Evolutionary conservation across 805 yeast genomes (phyloP), one percentile per base, ranked within the genome.

Genomic region (Lachancea thermotolerans): DNA sequence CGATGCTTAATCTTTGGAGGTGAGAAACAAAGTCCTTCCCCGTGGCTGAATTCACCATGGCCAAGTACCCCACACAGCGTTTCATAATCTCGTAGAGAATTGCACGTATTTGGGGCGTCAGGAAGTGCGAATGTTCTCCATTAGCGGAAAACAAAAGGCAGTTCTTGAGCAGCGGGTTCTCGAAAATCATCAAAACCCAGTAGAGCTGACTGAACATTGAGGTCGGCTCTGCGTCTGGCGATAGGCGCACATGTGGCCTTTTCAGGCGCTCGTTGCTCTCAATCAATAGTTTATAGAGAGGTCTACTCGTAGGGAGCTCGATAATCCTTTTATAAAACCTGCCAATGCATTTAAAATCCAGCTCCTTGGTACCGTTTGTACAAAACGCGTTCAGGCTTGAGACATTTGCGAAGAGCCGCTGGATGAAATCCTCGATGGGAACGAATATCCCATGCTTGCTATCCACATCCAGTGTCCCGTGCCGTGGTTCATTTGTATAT

Each of bases 61-160:
- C 72, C 41, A 89, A 54, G 7, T 82, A 67, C 0, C 96, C 96
- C 32, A 87, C 66, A 2, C 78, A 66, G 34, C 89, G 70, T 57
- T 85, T 85, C 18, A 82, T 59, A 3, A 90, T 69, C 41, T 85
- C 90, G 55, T 83, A 81, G n/a, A 83, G 74, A 12, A 79, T 55
- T 0, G 75, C 60, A 48, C 74, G 73, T 17, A 82, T 70, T 51
- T 78, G 85, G 0, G 76, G 73, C 0, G 74, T 65, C 25, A 74
- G 73, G 9, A 57, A 52, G 3, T 46, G 39, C 25, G 33, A 25
- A 25, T 15, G 34, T 5, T 44, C 37, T n/a, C 46, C 47, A 28
- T 36, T 56, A 10, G 43, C 55, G 42, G 50, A 63, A 37, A 71
- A 61, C 3, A 37, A 44, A 14, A 79, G 64, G 9, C 82, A 73